Base-by-base conservation (phyloP, 2,329 filamentous ascomycete genomes). In the Fusarium tupiense region DNA sequence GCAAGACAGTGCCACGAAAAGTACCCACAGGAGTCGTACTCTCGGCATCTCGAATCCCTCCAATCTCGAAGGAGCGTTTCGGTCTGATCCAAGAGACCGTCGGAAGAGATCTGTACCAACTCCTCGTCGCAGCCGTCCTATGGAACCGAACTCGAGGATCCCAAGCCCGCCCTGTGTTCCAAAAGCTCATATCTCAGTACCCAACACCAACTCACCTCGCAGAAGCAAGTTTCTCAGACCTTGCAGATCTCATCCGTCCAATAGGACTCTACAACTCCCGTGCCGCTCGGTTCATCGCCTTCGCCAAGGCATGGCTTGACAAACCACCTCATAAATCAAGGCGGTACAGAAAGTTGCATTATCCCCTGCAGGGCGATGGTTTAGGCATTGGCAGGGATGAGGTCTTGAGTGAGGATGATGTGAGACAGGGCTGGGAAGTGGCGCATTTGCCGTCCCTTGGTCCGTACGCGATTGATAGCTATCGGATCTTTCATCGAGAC, bases 401-500 rank as follows among this genome's bases (percentile, higher is more conserved):
- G 5, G 69, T 70, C 3, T 38, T 74, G 16, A 38, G 17, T 9
- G 47, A 61, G 17, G 17, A 59, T 1, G 72, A 74, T 20, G n/a
- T 35, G n/a, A 74, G 72, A 29, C 20, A 64, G 13, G 69, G 64
- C 2, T 74, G 72, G 72, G 72, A 74, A 5, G 72, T 73, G 7
- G 72, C 72, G 0, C 69, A 75, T 7, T 13, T 74, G 4, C 72
- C 72, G 5, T 69, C 72, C 6, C 61, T 74, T 6, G 72, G 72
- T 0, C 72, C 72, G 2, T 74, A 74, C 13, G 72, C 72, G 1
- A 61, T 74, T 3, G 72, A 74, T 3, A 74, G 72, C n/a, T 75
- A 61, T 24, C 64, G 72, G 3, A 74, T 74, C 16, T 74, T 75
- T 20, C 61, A 75, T 7, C 44, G 72, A 20, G 72, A 74, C 8